Conservation (phyloP, 1,284 basidiomycete species). For the Pseudozyma sp. region DNA sequence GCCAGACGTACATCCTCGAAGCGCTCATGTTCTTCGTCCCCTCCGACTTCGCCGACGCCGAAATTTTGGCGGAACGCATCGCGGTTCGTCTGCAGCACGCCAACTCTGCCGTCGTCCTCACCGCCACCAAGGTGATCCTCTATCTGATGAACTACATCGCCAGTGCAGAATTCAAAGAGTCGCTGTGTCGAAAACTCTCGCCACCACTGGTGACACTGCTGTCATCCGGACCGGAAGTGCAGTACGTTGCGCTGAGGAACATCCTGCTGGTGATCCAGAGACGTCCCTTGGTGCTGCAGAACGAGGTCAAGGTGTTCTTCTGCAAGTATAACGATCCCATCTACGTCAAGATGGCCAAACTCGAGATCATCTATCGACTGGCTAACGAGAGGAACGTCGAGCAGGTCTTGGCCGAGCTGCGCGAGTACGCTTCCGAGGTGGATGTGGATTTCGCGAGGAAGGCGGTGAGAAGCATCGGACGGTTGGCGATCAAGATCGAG, state of each 20-base stretch:
- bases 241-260: conserved; percentile 96
- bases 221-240: conserved; percentile 96
- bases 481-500: conserved; percentile 96
- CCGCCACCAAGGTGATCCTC: conserved; percentile 91
- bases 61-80: conserved; percentile 91
- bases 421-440: conserved; percentile 98
- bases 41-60: conserved; percentile 85
- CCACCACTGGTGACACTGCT: conserved; percentile 77
- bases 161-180: conserved; percentile 83
- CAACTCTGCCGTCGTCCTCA: conserved; percentile 93
- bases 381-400: conserved; percentile 89
- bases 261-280: conserved; percentile 97
- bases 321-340: conserved; percentile 99
- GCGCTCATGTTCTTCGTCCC: conserved; percentile 92
- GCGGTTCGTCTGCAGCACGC: conserved; percentile 90
- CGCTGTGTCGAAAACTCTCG: conserved; percentile 95
- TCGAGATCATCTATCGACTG: conserved; percentile 98
- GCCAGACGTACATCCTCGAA: conserved; percentile 98
- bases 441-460: conserved; percentile 98
- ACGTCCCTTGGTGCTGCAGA: conserved; percentile 88
- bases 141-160: conserved; percentile 99
- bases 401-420: conserved; percentile 91
- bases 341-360: conserved; percentile 97
- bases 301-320: conserved; percentile 98
- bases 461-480: conserved; percentile 94